Evolutionary conservation across 192 early-diverging fungal species (phyloP).

Genomic region (Coemansia sp.): DNA sequence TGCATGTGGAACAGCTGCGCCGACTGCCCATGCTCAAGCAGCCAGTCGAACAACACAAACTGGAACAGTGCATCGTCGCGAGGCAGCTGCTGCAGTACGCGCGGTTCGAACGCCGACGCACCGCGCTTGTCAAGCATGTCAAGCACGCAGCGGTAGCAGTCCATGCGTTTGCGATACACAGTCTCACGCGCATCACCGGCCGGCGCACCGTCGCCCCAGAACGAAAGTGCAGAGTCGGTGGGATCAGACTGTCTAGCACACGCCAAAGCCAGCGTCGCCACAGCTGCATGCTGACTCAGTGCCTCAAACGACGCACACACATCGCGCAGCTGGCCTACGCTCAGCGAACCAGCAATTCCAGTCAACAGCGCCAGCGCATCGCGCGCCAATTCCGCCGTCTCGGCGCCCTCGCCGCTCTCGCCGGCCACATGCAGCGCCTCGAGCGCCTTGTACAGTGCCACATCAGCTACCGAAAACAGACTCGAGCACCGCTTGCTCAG

Average conservation of each 20-base stretch:
- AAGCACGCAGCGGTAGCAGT: conserved; percentile 51
- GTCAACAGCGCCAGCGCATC: conserved; percentile 56
- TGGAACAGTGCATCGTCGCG: conserved; percentile 65
- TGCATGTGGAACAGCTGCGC: conserved; percentile 57
- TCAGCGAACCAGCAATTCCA: conserved; percentile 50
- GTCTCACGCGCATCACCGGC: conserved; percentile 51
- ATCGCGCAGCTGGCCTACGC: conserved; percentile 50
- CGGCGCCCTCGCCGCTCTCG: conserved; percentile 52
- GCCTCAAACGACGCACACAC: conserved; percentile 55
- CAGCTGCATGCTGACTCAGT: conserved; percentile 48
- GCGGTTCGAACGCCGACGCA: conserved; percentile 2
- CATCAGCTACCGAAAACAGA: conserved; percentile 65
- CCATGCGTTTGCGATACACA: conserved; percentile 39
- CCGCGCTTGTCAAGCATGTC: conserved; percentile 33
- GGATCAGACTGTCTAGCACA: conserved; percentile 63
- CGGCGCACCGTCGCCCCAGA: conserved; percentile 59
- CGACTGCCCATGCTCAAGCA: conserved; percentile 52
- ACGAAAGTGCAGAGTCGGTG: conserved; percentile 56
- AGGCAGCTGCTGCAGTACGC: conserved; percentile 37
- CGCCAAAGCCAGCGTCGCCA: conserved; percentile 57
- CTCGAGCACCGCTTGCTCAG: conserved; percentile 64
- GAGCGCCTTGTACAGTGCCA: conserved; percentile 65
- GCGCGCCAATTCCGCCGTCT: conserved; percentile 34
- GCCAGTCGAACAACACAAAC: conserved; percentile 65
- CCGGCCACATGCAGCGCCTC: conserved; percentile 58